Evolutionary conservation across 1,139 yeast genomes (phyloP).

Genomic region (Arxiozyma slooffiae): DNA sequence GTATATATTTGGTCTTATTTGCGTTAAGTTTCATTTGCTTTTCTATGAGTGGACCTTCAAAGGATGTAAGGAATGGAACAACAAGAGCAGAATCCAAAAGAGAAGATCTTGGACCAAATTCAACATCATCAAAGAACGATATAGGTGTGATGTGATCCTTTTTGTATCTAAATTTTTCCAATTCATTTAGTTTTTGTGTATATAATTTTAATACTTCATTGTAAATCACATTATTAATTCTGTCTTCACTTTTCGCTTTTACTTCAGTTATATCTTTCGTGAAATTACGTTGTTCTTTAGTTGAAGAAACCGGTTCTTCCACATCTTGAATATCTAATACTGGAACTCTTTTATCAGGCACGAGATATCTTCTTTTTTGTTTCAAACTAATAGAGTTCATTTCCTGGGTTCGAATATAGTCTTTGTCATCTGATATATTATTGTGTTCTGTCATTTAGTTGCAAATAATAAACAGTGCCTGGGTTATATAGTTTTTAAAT

Average conservation of each 20-base stretch:
- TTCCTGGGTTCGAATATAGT: constrained; percentile 19
- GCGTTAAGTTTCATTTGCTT: constrained; percentile 8
- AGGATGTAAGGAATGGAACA: constrained; percentile 7
- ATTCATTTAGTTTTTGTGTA: constrained; percentile 6
- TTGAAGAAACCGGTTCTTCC: background rate
- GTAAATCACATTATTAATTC: constrained; percentile 12
- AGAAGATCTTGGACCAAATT: constrained; percentile 10
- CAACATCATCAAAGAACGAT: constrained; percentile 15
- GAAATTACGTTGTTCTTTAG: background rate
- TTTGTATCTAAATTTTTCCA: constrained; percentile 8
- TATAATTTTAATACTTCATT: constrained; percentile 10
- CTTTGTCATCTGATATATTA: constrained; percentile 17
- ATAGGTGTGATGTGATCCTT: constrained; percentile 5
- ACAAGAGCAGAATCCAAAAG: constrained; percentile 7
- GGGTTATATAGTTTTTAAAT: no score
- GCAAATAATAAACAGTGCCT: no score
- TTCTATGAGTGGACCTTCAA: constrained; percentile 11
- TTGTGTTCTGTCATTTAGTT: constrained; percentile 12
- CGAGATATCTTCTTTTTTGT: constrained; percentile 20
- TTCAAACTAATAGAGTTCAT: constrained; percentile 18
- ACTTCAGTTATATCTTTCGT: background rate
- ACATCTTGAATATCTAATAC: background rate
- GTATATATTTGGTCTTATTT: constrained; percentile 2
- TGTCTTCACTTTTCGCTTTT: background rate
- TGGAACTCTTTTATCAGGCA: constrained; percentile 8